Conservation (phyloP, 2,329 filamentous ascomycete species). For the Hysterium pulicare region DNA sequence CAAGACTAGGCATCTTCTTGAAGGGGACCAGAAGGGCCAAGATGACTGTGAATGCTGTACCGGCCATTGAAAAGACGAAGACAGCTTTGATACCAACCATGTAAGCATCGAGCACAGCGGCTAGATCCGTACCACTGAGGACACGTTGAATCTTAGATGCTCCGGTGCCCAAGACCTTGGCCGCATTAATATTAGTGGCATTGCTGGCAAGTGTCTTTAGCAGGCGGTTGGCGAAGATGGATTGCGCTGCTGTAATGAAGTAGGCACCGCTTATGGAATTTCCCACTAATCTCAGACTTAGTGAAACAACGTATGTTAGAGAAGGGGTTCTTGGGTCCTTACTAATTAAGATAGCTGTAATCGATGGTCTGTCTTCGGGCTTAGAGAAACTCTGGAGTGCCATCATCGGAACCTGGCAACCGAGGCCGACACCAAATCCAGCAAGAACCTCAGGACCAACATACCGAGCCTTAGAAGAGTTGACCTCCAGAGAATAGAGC, state of each 20-base stretch:
- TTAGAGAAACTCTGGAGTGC: conserved; percentile 30
- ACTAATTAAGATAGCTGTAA: conserved; percentile 32
- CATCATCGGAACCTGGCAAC: conserved; percentile 25
- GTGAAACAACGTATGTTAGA: not conserved
- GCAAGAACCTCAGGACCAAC: conserved; percentile 20
- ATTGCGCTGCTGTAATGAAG: conserved; percentile 16
- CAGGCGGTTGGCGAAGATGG: conserved; percentile 17
- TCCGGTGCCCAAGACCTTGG: conserved; percentile 33
- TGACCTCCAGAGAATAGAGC: conserved; percentile 36
- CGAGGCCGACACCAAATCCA: conserved; percentile 21
- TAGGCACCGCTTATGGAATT: conserved; percentile 18
- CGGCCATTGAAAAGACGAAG: conserved; percentile 51
- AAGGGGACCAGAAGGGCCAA: conserved; percentile 14
- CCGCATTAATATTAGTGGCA: conserved; percentile 28
- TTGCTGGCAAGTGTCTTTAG: conserved; percentile 18
- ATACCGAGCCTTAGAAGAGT: conserved; percentile 36
- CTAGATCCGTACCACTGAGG: conserved; percentile 16
- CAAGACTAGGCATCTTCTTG: conserved; percentile 6
- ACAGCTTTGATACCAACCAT: conserved; percentile 15
- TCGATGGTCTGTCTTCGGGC: conserved; percentile 30
- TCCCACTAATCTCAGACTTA: conserved; percentile 17
- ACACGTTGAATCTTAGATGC: conserved; percentile 38
- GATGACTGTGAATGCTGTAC: conserved; percentile 10
- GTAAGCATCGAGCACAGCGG: conserved; percentile 11
- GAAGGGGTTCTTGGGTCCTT: conserved; percentile 1